Conservation (phyloP, 2,329 filamentous ascomycete species). For the Monosporascus sp. region DNA sequence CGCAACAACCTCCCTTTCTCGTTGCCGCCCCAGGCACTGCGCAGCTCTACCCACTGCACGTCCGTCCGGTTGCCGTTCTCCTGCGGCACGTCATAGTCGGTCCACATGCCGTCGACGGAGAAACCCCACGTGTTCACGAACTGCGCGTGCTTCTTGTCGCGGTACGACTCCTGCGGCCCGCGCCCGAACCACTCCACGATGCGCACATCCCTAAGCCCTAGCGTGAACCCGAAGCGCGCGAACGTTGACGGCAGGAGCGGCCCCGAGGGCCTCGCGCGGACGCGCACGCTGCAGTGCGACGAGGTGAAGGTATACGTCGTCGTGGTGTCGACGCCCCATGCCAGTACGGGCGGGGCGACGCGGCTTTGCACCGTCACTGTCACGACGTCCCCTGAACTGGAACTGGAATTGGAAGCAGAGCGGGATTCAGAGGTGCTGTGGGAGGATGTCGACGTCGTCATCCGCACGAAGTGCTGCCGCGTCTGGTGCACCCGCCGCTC, state of each 20-base stretch:
- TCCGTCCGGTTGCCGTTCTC: conserved; percentile 62
- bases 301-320: conserved; percentile 51
- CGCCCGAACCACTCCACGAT: conserved; percentile 59
- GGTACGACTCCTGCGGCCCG: conserved; percentile 61
- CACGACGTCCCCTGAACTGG: background rate
- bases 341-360: conserved; percentile 57
- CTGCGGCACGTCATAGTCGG: conserved; percentile 63
- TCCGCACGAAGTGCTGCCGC: conserved; percentile 33
- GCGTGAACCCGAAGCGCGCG: conserved; percentile 57
- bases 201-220: conserved; percentile 33
- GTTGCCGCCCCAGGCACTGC: conserved; percentile 23
- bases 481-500: conserved; percentile 41
- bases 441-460: conserved; percentile 9
- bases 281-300: conserved; percentile 42
- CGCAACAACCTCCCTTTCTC: conserved; percentile 31
- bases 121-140: conserved; percentile 47
- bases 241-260: conserved; percentile 48
- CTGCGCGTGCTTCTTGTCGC: conserved; percentile 59
- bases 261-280: conserved; percentile 43
- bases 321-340: conserved; percentile 49
- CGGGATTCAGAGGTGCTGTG: background rate
- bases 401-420: too few relatives aligned
- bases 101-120: conserved; percentile 46
- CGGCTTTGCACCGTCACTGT: conserved; percentile 35
- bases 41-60: conserved; percentile 52